Conservation (phyloP, 179 eudicot species). For the Pouteria campechiana region DNA sequence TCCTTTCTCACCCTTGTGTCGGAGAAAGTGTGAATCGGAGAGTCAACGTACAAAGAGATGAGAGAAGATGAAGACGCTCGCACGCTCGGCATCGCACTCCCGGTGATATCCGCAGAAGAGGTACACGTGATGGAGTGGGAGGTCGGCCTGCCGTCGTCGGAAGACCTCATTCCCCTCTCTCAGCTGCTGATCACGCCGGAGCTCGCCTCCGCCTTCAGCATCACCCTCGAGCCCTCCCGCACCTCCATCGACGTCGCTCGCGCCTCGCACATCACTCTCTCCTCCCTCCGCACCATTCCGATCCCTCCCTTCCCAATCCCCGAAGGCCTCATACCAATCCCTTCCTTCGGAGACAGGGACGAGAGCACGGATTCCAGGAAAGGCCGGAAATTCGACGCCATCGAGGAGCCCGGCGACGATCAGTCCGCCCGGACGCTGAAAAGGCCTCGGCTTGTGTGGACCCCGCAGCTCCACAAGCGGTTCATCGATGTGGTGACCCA, state of each 20-base stretch:
- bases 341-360: slow-evolving; percentile 11
- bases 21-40: too few species aligned
- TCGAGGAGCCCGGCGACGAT: slow-evolving; percentile 12
- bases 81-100: too few species aligned
- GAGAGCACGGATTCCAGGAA: slow-evolving; percentile 39
- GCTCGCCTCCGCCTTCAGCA: slow-evolving; percentile 65
- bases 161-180: slow-evolving; percentile 57
- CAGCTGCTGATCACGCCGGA: slow-evolving; percentile 50
- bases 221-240: slow-evolving; percentile 53
- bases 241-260: slow-evolving; percentile 46
- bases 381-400: slow-evolving; percentile 19
- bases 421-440: slow-evolving; percentile 28
- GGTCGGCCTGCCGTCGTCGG: slow-evolving; percentile 49
- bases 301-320: too few species aligned
- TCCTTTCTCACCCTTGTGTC: too few species aligned
- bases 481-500: slow-evolving; percentile 79
- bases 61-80: too few species aligned
- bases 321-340: too few species aligned
- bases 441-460: slow-evolving; percentile 74
- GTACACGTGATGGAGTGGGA: slow-evolving; percentile 67
- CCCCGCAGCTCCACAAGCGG: slow-evolving; percentile 83
- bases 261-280: slow-evolving; percentile 50
- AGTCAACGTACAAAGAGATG: too few species aligned
- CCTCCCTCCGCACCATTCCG: slow-evolving; percentile 40
- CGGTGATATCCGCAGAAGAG: slow-evolving; percentile 37